Percentiles rank a stretch among this genome's conserved stretches.
phyloP scores from a whole-genome alignment of 257 asterid genomes.

The Penstemon barbatus region DNA sequence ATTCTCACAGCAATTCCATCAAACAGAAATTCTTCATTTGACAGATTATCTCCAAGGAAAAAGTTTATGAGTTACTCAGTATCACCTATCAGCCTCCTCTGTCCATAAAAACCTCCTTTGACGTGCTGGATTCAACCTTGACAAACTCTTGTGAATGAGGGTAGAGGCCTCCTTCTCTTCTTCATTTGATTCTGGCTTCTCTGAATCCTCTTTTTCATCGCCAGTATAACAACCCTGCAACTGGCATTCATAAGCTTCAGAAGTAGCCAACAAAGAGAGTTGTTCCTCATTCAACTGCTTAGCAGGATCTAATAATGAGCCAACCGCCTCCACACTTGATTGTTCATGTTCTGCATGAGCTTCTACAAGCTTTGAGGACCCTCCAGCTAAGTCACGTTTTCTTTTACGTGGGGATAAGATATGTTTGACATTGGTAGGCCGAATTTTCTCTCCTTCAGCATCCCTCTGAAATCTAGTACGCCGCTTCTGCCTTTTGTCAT shows the following conservation, averaged over 20 bases:
- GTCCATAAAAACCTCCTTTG: conserved; percentile 74
- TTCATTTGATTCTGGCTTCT: conserved; percentile 46
- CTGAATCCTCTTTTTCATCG: conserved; percentile 35
- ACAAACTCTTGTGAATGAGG: conserved; percentile 47
- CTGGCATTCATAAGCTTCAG: conserved; percentile 36
- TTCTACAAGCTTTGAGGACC: conserved; percentile 42
- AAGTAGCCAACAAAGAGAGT: conserved; percentile 32
- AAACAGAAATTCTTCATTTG: conserved; percentile 16
- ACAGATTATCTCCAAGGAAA: conserved; percentile 26
- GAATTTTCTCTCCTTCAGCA: conserved; percentile 38
- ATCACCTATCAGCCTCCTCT: conserved; percentile 88
- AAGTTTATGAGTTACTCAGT: conserved; percentile 22
- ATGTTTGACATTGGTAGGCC: conserved; percentile 34
- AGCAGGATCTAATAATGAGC: conserved; percentile 34
- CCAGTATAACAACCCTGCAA: conserved; percentile 35
- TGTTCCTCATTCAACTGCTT: conserved; percentile 42
- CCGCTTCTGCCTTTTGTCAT: conserved; percentile 59
- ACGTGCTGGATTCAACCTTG: conserved; percentile 54
- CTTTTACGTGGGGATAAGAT: conserved; percentile 50
- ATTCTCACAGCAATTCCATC: conserved; percentile 18
- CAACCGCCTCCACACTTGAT: conserved; percentile 39
- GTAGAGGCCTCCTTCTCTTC: conserved; percentile 41
- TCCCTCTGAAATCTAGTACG: conserved; percentile 45
- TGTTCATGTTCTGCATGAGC: conserved; percentile 35
- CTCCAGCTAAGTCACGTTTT: conserved; percentile 41